Evolutionary conservation across 495 filamentous ascomycete species (phyloP).

Genomic region (Trichoderma virens): DNA sequence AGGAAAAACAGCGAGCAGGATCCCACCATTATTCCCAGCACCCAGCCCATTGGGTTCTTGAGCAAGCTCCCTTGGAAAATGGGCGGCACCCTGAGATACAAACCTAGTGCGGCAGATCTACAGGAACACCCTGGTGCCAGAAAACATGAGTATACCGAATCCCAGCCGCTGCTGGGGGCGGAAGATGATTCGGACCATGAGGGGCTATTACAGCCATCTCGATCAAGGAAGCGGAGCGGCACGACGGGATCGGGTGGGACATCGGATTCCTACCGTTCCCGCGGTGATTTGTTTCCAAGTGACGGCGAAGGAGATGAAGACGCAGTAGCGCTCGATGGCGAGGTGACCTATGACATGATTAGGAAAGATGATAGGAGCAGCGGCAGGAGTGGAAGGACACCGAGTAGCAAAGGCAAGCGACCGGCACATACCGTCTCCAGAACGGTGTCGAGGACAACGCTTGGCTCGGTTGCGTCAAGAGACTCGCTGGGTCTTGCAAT

Average conservation of each 20-base stretch:
- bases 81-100: constrained; percentile 76
- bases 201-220: constrained; percentile 26
- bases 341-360: constrained; percentile 66
- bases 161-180: constrained; percentile 61
- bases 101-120: constrained; percentile 82
- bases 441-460: constrained; percentile 45
- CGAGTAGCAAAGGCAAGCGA: constrained; percentile 52
- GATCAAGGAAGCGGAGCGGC: constrained; percentile 59
- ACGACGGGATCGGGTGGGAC: constrained; percentile 79
- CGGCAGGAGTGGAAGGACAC: constrained; percentile 41
- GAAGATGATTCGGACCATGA: constrained; percentile 44
- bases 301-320: constrained; percentile 84
- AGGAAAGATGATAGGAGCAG: constrained; percentile 68
- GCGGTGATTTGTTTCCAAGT: constrained; percentile 88
- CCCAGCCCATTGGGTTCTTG: constrained; percentile 78
- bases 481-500: constrained; percentile 26
- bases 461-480: constrained; percentile 41
- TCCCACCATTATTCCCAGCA: constrained; percentile 84
- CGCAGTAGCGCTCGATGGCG: constrained; percentile 87
- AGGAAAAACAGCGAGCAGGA: constrained; percentile 70
- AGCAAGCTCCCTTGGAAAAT: constrained; percentile 78
- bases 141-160: constrained; percentile 44
- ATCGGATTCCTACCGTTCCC: constrained; percentile 82
- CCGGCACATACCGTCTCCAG: constrained; percentile 42
- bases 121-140: constrained; percentile 70